Evolutionary conservation across 1,284 basidiomycete genomes (phyloP), one percentile per base, ranked within the genome.

Genomic region (Ceratobasidium sp.): DNA sequence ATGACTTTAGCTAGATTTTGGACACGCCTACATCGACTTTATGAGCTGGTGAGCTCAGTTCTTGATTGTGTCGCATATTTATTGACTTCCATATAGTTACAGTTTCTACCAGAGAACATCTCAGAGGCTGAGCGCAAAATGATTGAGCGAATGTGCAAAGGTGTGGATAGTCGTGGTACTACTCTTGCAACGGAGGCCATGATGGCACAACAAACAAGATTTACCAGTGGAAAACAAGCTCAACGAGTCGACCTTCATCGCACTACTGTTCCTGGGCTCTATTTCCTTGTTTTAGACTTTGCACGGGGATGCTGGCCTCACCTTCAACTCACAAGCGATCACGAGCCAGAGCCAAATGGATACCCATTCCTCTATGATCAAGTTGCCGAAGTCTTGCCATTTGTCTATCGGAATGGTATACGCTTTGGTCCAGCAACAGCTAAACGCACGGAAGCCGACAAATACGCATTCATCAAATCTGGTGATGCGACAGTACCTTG

Each of bases 21-120:
- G 81, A 74, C 80, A 2, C 73, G 77, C 49, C 78, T 73, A 14
- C 79, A 80, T 47, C 77, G 78, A 0, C 32, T 80, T 2, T 79
- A 81, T 66, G 80, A 82, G 62, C 75, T 79, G 44, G 77, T 75
- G 54, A 38, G 55, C 30, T 30, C 73, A 21, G 54, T 76, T 30
- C 55, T n/a, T n/a, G 11, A 11, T 38, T 16, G 6, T 38, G 11
- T 6, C n/a, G 13, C 16, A 5, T 16, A 55, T 35, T 16, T 49
- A 16, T 18, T 30, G n/a, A 55, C 28, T n/a, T 55, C 3, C 26
- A 8, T 28, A 6, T 35, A 63, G 46, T 23, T 63, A 16, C 14
- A 47, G 44, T 47, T 32, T 23, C 9, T 63, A 23, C 61, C 46
- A 8, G 61, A 63, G 8, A 30, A 46, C n/a, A 23, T 26, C 26